Evolutionary conservation across 106 monocot species (phyloP), one percentile per base, ranked within the genome.

Genomic region (Allium sativum): DNA sequence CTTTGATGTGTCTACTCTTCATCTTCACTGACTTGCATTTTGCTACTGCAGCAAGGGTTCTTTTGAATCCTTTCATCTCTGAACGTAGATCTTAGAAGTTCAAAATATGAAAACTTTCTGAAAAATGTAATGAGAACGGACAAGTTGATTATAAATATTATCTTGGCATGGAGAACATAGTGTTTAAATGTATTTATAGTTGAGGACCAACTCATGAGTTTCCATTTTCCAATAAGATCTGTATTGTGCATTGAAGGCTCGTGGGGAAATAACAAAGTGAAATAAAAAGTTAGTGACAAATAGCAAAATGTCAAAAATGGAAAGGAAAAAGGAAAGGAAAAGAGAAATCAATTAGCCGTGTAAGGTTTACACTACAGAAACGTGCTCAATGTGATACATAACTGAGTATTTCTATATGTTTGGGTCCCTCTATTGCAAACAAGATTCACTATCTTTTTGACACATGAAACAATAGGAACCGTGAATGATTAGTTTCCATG

Each of bases 1-100:
- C 44, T 9, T 68, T 64, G n/a, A 52, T 65, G n/a, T 69, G 69
- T 68, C 72, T 81, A 77, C 73, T 68, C 77, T 78, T 78, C 71
- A 72, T 45, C 0, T 62, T 77, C 44, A 46, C 16, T 4, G 83
- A 59, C 71, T 68, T 79, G 58, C 74, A 65, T 70, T 79, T 83
- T 20, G 71, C 71, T 18, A 75, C 43, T 11, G 76, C 18, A 9
- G 57, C 61, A 5, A 84, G 21, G 7, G 74, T 12, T 8, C 72
- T 48, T 68, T 80, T 80, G 8, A 60, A 40, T 22, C 62, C 18
- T 16, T 44, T 62, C 43, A 62, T 62, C 44, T 62, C 8, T 45
- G 19, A 62, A 44, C 18, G 3, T 13, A 52, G 12, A 13, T 16
- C 31, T 31, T 31, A 31, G 5, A 31, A 52, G 14, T 16, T 52